Base-by-base conservation (phyloP, 2,329 filamentous ascomycete genomes). In the Nemania sp. region DNA sequence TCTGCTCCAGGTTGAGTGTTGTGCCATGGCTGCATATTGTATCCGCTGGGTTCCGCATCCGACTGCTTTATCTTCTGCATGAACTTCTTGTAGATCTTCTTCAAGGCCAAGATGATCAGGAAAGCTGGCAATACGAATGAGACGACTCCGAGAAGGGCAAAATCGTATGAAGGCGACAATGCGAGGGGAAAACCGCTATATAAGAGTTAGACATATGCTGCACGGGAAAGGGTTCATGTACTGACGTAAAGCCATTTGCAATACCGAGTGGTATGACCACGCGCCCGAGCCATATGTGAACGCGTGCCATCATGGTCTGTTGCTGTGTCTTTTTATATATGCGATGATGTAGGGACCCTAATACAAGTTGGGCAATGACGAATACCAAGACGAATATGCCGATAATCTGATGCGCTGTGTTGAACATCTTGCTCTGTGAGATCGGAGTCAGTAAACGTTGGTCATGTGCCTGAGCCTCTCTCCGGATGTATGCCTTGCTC, bases 231-330 rank as follows among this genome's bases (percentile, higher is more conserved):
- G 19, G 17, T 12, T n/a, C 12, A 31, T 34, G 22, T 42, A 71
- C 79, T 57, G 70, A 81, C 80, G 84, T 68, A 58, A 84, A 83
- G 19, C 75, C 80, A 58, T 86, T 85, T 49, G 79, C 62, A 14
- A 81, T 70, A 39, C 81, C 83, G 3, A 83, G 62, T 8, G 77
- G 65, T 17, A 86, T 73, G 30, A 82, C 72, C 3, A 77, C 40
- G 12, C 82, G 77, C 2, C 84, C 84, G 3, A 83, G 70, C 77
- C 82, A 82, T 17, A 81, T 68, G 67, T 87, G 84, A 20, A 80
- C 70, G 15, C 72, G 77, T 47, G 79, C 75, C 28, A 82, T 73
- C 59, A 75, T 74, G 22, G 80, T 81, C 1, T 78, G 68, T 19
- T 73, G 55, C 51, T 77, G 70, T 2, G 78, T 81, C 65, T 74